Evolutionary conservation across 768 basidiomycete genomes (phyloP).

Genomic region (Cantharellus cinnabarinus): DNA sequence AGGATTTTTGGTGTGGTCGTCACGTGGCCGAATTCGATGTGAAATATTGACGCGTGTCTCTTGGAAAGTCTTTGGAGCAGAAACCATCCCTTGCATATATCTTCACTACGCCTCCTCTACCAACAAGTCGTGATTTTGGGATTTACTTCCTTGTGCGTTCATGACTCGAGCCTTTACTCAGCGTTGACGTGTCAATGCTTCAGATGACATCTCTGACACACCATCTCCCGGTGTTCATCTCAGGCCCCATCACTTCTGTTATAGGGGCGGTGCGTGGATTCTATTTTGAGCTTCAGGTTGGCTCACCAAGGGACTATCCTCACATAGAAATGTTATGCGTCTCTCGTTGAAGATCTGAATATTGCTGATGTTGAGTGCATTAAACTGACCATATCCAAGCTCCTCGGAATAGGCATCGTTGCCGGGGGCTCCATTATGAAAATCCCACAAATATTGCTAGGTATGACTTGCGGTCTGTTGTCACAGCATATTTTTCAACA

Average conservation of each 20-base stretch:
- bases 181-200: background rate
- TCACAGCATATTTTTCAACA: no score
- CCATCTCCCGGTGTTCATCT: background rate
- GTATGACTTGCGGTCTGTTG: conserved; percentile 24
- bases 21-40: no score
- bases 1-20: no score
- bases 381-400: conserved; percentile 84
- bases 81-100: background rate
- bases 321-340: conserved; percentile 67
- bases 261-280: background rate
- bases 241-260: background rate
- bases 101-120: background rate
- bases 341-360: conserved; percentile 73
- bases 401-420: conserved; percentile 79
- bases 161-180: background rate
- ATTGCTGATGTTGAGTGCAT: conserved; percentile 60
- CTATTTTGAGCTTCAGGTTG: background rate
- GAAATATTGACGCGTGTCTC: background rate
- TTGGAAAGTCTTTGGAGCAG: background rate
- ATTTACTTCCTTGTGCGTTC: background rate
- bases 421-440: conserved; percentile 90
- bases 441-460: conserved; percentile 77
- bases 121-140: no score
- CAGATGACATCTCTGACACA: background rate
- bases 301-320: background rate